Evolutionary conservation across 768 basidiomycete genomes (phyloP), one percentile per base, ranked within the genome.

Genomic region (Lactarius deliciosus): DNA sequence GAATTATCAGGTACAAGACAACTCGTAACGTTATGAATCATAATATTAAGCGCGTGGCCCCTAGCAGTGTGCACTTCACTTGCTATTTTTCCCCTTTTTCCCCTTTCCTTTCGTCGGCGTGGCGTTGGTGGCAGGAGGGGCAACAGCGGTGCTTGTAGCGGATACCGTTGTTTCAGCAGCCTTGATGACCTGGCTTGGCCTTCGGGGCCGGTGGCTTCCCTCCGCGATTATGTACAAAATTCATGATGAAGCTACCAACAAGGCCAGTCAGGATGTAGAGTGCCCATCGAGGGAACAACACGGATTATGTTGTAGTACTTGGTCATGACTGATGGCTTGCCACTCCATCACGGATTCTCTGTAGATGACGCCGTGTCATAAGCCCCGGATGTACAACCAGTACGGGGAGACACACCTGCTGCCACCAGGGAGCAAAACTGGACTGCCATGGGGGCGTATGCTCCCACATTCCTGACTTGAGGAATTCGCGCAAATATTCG

Each of bases 401-500:
- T 64, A 73, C 43, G 57, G 61, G 25, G 47, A 59, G 57, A 73
- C 80, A 34, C 73, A 91, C 93, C 87, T 82, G 63, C 81, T 81
- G 47, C 94, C 93, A 45, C 92, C 92, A 9, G 94, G 94, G 94
- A 10, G 85, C 84, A 70, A 84, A 96, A 40, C 79, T 72, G 13
- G 86, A 80, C 18, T 77, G 76, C 94, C 94, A 96, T 2, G 87
- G 84, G 8, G 84, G 79, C n/a, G 84, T 83, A 3, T 79, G 73
- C 64, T 80, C 79, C 85, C 86, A 95, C 22, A 75, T 81, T 65
- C 90, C 88, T 13, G 83, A 79, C 69, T 81, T 79, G 64, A 96
- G 77, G 75, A 90, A 92, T 60, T 83, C 79, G 60, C 86, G 85
- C 47, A 96, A 73, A 20, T 82, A 75, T 22, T 87, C 86, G 3